phyloP scores from a whole-genome alignment of 2,329 filamentous ascomycete species.

The Colletotrichum cordylinicola region DNA sequence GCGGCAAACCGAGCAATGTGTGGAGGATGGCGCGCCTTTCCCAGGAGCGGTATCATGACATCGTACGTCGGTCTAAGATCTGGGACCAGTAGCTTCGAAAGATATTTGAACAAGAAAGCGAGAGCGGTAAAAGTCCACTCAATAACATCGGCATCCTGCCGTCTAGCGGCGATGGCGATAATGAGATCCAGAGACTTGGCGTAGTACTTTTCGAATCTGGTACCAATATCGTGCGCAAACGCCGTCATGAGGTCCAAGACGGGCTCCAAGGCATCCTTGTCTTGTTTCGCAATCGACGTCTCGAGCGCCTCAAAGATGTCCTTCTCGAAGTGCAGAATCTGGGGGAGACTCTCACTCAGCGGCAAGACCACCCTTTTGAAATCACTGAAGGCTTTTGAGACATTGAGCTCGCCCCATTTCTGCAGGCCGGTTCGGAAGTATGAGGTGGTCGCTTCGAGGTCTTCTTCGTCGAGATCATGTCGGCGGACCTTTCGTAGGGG shows the following conservation, averaged over 20 bases:
- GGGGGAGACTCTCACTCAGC: slow-evolving; percentile 86
- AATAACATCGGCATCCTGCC: slow-evolving; percentile 84
- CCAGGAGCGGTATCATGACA: slow-evolving; percentile 83
- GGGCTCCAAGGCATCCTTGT: slow-evolving; percentile 83
- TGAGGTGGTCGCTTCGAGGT: slow-evolving; percentile 78
- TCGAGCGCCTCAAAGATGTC: slow-evolving; percentile 81
- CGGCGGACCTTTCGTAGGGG: slow-evolving; percentile 89
- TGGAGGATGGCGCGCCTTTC: slow-evolving; percentile 79
- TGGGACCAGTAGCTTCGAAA: slow-evolving; percentile 84
- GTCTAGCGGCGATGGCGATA: slow-evolving; percentile 76
- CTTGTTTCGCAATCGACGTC: slow-evolving; percentile 77
- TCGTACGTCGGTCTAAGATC: slow-evolving; percentile 86
- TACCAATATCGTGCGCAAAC: slow-evolving; percentile 92
- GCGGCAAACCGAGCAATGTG: slow-evolving; percentile 93
- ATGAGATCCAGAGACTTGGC: slow-evolving; percentile 76
- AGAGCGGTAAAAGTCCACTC: slow-evolving; percentile 97
- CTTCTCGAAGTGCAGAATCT: slow-evolving; percentile 89
- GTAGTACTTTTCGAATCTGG: slow-evolving; percentile 89
- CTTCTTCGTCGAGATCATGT: slow-evolving; percentile 81
- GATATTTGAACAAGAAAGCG: slow-evolving; percentile 96
- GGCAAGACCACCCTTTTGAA: slow-evolving; percentile 80
- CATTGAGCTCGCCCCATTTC: slow-evolving; percentile 91
- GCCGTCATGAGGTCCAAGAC: slow-evolving; percentile 87
- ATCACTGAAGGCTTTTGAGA: slow-evolving; percentile 78
- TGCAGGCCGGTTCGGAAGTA: slow-evolving; percentile 85